These are phyloP conservation scores for Harringtonia lauricola DNA, from an alignment of 2,329 filamentous ascomycete species.

Conservation along the genomic window DNA sequence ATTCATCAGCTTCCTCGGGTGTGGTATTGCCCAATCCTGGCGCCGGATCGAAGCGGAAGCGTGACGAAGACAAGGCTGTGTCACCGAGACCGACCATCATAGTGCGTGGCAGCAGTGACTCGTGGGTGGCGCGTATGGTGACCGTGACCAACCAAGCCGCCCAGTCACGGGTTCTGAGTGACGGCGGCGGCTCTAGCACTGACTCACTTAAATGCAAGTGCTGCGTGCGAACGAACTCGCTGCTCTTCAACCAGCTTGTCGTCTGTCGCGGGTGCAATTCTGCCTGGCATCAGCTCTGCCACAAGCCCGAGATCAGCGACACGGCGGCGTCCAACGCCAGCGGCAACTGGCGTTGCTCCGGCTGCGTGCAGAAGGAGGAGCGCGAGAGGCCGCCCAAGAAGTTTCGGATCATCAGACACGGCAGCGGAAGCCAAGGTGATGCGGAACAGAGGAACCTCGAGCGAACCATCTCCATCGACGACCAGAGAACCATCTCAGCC, in stretches of 20 bases:
- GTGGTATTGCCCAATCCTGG: too few species aligned
- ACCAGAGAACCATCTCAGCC: background rate
- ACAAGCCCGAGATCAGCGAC: slow-evolving; percentile 63
- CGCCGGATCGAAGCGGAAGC: too few species aligned
- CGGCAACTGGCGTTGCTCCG: slow-evolving; percentile 60
- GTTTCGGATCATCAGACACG: background rate
- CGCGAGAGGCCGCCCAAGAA: slow-evolving; percentile 18
- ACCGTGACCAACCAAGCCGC: too few species aligned
- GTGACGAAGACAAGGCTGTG: too few species aligned
- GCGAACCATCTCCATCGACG: slow-evolving; percentile 2
- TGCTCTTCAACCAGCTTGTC: slow-evolving; percentile 67
- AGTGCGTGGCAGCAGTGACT: too few species aligned
- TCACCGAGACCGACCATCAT: too few species aligned
- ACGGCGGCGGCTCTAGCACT: too few species aligned
- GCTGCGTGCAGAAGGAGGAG: slow-evolving; percentile 37
- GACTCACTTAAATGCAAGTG: too few species aligned
- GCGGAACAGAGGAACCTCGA: slow-evolving; percentile 8
- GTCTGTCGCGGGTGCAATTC: slow-evolving; percentile 76
- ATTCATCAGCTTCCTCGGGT: too few species aligned
- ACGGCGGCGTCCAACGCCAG: slow-evolving; percentile 50
- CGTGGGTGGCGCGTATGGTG: too few species aligned
- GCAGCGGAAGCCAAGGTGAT: slow-evolving; percentile 4
- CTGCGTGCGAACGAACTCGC: slow-evolving; percentile 62
- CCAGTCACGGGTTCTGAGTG: too few species aligned
- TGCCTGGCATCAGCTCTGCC: slow-evolving; percentile 74